Percentiles rank a stretch among this genome's conserved stretches.
phyloP scores from a whole-genome alignment of 805 yeast genomes.

The Saturnispora sekii region DNA sequence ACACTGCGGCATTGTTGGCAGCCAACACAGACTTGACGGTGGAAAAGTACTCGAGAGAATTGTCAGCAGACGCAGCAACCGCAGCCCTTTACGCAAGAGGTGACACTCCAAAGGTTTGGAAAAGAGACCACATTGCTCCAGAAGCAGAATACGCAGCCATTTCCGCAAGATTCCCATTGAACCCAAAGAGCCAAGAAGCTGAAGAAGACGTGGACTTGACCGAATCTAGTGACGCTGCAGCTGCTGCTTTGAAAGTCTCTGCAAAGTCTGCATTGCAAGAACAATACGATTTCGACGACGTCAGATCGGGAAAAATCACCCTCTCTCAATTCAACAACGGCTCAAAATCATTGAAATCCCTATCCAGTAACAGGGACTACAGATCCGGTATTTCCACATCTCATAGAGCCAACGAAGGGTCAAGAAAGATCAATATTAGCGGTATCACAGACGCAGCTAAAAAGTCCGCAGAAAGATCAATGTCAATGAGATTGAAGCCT shows the following conservation, averaged over 20 bases:
- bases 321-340: slow-evolving; percentile 20
- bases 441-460: slow-evolving; percentile 24
- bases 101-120: slow-evolving; percentile 40
- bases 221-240: slow-evolving; percentile 30
- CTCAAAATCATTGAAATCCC: slow-evolving; percentile 13
- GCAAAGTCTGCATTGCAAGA: slow-evolving; percentile 33
- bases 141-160: slow-evolving; percentile 39
- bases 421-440: slow-evolving; percentile 25
- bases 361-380: slow-evolving; percentile 13
- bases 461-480: slow-evolving; percentile 33
- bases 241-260: slow-evolving; percentile 26
- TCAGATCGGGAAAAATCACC: slow-evolving; percentile 31
- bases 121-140: slow-evolving; percentile 34
- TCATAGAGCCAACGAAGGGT: slow-evolving; percentile 21
- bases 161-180: slow-evolving; percentile 25
- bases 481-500: slow-evolving; percentile 39
- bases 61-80: slow-evolving; percentile 55
- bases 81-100: slow-evolving; percentile 47
- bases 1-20: slow-evolving; percentile 70
- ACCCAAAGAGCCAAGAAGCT: slow-evolving; percentile 17
- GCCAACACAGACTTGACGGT: slow-evolving; percentile 55
- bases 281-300: slow-evolving; percentile 34
- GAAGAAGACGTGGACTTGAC: slow-evolving; percentile 27
- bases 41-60: slow-evolving; percentile 51
- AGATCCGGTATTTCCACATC: slow-evolving; percentile 23